Evolutionary conservation across 192 early-diverging fungal species (phyloP).

Genomic region (Spinellus fusiger): DNA sequence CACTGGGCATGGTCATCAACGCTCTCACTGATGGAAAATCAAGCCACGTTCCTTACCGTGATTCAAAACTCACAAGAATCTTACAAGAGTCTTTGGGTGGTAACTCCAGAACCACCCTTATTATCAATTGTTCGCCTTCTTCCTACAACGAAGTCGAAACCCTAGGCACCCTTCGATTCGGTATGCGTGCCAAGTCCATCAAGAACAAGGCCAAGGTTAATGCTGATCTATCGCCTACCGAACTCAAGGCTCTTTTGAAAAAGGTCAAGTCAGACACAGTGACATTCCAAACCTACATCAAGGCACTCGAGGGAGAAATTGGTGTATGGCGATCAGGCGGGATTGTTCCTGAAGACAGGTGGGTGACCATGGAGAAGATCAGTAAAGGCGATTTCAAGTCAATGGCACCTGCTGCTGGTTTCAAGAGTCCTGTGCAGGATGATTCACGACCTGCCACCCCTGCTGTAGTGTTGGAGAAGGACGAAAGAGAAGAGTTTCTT

Average conservation of each 20-base stretch:
- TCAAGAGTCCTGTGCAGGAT: conserved; percentile 37
- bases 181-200: conserved; percentile 98
- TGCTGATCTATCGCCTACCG: conserved; percentile 87
- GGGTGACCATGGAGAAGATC: conserved; percentile 56
- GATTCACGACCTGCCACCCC: conserved; percentile 71
- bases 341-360: conserved; percentile 54
- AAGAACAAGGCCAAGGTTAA: conserved; percentile 99
- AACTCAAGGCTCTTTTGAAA: conserved; percentile 93
- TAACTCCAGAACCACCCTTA: conserved; percentile 97
- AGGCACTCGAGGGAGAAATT: conserved; percentile 84
- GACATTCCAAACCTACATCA: conserved; percentile 78
- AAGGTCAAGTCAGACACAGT: conserved; percentile 78
- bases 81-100: conserved; percentile 99
- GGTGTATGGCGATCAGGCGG: conserved; percentile 83
- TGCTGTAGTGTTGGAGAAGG: conserved; percentile 67
- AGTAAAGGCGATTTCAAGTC: conserved; percentile 30
- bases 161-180: conserved; percentile 89
- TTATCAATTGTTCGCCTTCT: conserved; percentile 97
- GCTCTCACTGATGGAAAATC: conserved; percentile 98
- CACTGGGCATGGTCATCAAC: conserved; percentile 99
- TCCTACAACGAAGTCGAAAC: conserved; percentile 98
- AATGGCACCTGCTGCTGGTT: conserved; percentile 34
- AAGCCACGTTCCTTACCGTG: conserved; percentile 96
- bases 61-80: conserved; percentile 98
- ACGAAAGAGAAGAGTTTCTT: conserved; percentile 93